Conservation (phyloP, 73 alveolate genomes). For the Loxodes magnus region DNA sequence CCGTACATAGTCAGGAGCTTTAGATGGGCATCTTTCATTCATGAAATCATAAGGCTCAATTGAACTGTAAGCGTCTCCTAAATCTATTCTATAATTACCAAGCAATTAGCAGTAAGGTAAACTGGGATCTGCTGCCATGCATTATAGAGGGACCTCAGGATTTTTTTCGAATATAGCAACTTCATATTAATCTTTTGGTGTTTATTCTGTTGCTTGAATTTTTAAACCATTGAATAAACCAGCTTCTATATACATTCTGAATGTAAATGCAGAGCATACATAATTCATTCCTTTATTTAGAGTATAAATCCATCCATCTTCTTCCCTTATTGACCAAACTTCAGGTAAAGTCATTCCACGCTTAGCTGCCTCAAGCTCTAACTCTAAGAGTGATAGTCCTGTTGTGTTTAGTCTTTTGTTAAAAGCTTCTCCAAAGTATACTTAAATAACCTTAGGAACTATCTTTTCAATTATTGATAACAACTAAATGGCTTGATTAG, state of each 20-base stretch:
- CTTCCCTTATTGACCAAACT: conserved; percentile 69
- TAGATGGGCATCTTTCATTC: conserved; percentile 87
- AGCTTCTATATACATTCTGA: conserved; percentile 73
- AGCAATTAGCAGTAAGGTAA: conserved; percentile 75
- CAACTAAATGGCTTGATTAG: conserved; percentile 36
- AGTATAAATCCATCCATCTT: conserved; percentile 78
- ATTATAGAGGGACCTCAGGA: conserved; percentile 46
- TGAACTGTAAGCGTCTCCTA: conserved; percentile 56
- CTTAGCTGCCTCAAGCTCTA: conserved; percentile 54
- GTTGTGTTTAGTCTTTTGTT: conserved; percentile 73
- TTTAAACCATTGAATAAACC: conserved; percentile 67
- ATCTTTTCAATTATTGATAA: conserved; percentile 45
- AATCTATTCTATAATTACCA: conserved; percentile 69
- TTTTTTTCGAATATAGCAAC: conserved; percentile 52
- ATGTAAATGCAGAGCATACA: conserved; percentile 84
- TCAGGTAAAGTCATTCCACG: conserved; percentile 57
- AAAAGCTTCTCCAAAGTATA: conserved; percentile 55
- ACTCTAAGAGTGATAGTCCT: conserved; percentile 46
- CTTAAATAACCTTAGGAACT: conserved; percentile 38
- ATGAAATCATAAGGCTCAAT: conserved; percentile 74
- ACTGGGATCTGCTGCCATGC: conserved; percentile 61
- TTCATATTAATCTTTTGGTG: conserved; percentile 72
- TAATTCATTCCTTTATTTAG: conserved; percentile 79
- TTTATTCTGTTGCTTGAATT: conserved; percentile 59
- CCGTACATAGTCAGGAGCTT: conserved; percentile 62